phyloP scores from a whole-genome alignment of 2,329 filamentous ascomycete genomes.

The Verticillium nonalfalfae region DNA sequence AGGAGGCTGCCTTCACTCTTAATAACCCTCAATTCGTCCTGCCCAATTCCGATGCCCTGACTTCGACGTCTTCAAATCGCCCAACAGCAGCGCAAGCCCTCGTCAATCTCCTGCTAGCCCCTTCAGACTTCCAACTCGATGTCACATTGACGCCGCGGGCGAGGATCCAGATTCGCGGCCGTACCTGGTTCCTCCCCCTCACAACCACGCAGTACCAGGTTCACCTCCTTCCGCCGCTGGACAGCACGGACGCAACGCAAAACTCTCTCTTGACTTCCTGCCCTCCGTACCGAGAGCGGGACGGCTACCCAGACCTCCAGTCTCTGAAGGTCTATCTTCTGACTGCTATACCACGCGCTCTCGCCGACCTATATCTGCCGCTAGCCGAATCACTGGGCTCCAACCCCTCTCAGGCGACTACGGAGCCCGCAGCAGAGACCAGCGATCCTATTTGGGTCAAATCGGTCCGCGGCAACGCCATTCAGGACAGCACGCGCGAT shows the following conservation, averaged over 20 bases:
- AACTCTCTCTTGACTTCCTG: conserved; percentile 30
- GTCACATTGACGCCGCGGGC: conserved; percentile 37
- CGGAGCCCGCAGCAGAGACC: not conserved
- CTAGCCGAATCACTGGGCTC: conserved; percentile 9
- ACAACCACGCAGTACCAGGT: conserved; percentile 39
- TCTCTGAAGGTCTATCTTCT: conserved; percentile 40
- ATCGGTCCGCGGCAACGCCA: conserved; percentile 22
- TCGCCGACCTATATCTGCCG: conserved; percentile 27
- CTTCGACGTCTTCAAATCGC: conserved; percentile 24
- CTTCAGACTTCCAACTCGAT: conserved; percentile 34
- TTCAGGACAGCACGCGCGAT: conserved; percentile 20
- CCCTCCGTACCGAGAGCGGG: conserved; percentile 33
- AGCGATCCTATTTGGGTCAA: conserved; percentile 17
- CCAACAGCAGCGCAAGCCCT: conserved; percentile 36
- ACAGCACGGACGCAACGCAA: conserved; percentile 4
- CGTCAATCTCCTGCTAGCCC: conserved; percentile 33
- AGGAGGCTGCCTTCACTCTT: conserved; percentile 33
- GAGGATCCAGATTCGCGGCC: conserved; percentile 35
- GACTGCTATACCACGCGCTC: conserved; percentile 31
- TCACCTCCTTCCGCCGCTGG: conserved; percentile 25
- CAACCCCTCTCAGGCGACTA: not conserved
- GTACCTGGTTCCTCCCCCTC: conserved; percentile 35
- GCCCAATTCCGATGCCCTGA: conserved; percentile 17
- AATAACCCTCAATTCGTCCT: conserved; percentile 26
- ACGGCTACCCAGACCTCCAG: conserved; percentile 35